phyloP scores from a whole-genome alignment of 495 filamentous ascomycete species.

The Rusavskia elegans region DNA sequence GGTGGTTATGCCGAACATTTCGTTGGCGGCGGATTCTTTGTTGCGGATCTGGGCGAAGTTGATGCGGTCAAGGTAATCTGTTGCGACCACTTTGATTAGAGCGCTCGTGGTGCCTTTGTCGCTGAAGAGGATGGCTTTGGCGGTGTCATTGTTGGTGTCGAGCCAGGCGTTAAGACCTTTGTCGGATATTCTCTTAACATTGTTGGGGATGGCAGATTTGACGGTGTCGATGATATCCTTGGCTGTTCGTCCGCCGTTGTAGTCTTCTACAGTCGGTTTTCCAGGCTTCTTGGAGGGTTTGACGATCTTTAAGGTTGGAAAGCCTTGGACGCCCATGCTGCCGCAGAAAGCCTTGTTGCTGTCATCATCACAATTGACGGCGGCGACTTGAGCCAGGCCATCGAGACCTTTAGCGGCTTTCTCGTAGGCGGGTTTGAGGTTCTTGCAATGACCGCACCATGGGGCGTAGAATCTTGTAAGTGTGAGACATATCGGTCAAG shows the following conservation, averaged over 20 bases:
- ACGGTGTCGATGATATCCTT: constrained; percentile 82
- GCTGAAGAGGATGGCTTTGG: constrained; percentile 86
- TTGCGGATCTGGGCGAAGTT: constrained; percentile 71
- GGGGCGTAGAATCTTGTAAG: constrained; percentile 70
- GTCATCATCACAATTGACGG: constrained; percentile 92
- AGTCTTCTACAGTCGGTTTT: constrained; percentile 81
- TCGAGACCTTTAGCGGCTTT: constrained; percentile 79
- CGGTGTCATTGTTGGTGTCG: constrained; percentile 48
- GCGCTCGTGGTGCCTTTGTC: constrained; percentile 82
- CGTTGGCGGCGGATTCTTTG: constrained; percentile 57
- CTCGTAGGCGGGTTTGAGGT: constrained; percentile 88
- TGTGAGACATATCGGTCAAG: constrained; percentile 6
- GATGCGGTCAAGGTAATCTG: constrained; percentile 79
- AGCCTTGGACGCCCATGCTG: constrained; percentile 80
- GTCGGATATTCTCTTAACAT: constrained; percentile 68
- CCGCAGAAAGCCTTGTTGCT: constrained; percentile 82
- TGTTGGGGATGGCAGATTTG: constrained; percentile 74
- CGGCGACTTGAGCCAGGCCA: constrained; percentile 84
- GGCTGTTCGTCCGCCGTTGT: constrained; percentile 65
- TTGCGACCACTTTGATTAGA: constrained; percentile 67
- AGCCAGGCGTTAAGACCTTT: constrained; percentile 68
- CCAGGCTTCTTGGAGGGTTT: constrained; percentile 68
- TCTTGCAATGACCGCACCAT: constrained; percentile 95
- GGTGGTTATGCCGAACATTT: constrained; percentile 57
- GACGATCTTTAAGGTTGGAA: constrained; percentile 92